Evolutionary conservation across 2,329 filamentous ascomycete species (phyloP).

Genomic region (Byssoonygena ceratinophila): DNA sequence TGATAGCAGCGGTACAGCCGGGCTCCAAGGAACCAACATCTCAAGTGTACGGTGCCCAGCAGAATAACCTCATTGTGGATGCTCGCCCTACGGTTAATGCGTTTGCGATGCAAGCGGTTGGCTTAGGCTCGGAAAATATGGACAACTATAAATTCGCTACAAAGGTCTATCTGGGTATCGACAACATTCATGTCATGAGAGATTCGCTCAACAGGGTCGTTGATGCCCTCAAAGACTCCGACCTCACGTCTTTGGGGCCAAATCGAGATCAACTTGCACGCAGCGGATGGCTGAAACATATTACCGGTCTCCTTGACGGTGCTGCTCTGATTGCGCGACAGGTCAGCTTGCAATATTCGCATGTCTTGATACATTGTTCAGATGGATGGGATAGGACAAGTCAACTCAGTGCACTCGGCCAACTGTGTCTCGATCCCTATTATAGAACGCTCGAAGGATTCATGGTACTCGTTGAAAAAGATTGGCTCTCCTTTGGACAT

Average conservation of each 20-base stretch:
- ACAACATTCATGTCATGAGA: slow-evolving; percentile 98
- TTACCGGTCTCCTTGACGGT: slow-evolving; percentile 71
- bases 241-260: slow-evolving; percentile 71
- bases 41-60: slow-evolving; percentile 78
- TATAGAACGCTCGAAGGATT: slow-evolving; percentile 91
- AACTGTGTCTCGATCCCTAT: slow-evolving; percentile 91
- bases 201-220: slow-evolving; percentile 79
- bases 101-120: slow-evolving; percentile 83
- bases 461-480: slow-evolving; percentile 88
- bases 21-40: slow-evolving; percentile 53
- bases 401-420: slow-evolving; percentile 80
- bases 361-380: slow-evolving; percentile 93
- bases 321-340: slow-evolving; percentile 74
- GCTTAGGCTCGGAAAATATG: slow-evolving; percentile 94
- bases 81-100: slow-evolving; percentile 90
- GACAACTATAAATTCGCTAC: slow-evolving; percentile 87
- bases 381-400: slow-evolving; percentile 98
- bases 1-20: slow-evolving; percentile 46
- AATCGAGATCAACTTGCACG: slow-evolving; percentile 69
- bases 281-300: slow-evolving; percentile 87
- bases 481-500: slow-evolving; percentile 95
- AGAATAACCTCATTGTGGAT: slow-evolving; percentile 90
- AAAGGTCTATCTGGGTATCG: slow-evolving; percentile 88
- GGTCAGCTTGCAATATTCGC: slow-evolving; percentile 83
- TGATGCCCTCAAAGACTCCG: slow-evolving; percentile 83